Base-by-base conservation (phyloP, 2,329 filamentous ascomycete genomes). In the Cylindrodendrum hubeiense region DNA sequence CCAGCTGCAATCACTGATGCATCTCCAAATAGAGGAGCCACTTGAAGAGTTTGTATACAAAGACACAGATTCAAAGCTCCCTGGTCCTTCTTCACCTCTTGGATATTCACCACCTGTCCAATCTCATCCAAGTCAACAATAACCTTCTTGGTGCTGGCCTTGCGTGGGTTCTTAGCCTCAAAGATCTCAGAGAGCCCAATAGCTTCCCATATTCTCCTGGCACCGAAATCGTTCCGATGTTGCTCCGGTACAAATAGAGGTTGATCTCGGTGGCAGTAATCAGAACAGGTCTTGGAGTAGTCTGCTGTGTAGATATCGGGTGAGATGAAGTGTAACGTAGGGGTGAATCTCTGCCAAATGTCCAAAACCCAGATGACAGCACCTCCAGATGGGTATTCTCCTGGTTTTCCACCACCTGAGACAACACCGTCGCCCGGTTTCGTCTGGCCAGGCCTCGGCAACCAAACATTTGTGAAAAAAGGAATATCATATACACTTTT, bases 161-260 rank as follows among this genome's bases (percentile, higher is more conserved):
- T n/a, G n/a, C n/a, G n/a, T n/a, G n/a, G n/a, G n/a, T n/a, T n/a
- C n/a, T n/a, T n/a, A n/a, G n/a, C n/a, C n/a, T n/a, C n/a, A n/a
- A n/a, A n/a, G n/a, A n/a, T n/a, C n/a, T n/a, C n/a, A n/a, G n/a
- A n/a, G n/a, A n/a, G n/a, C n/a, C n/a, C n/a, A n/a, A n/a, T n/a
- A n/a, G n/a, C n/a, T n/a, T n/a, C n/a, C n/a, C n/a, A n/a, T n/a
- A n/a, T n/a, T n/a, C n/a, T 43, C 39, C 39, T 43, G 8, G 77
- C 79, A 0, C 81, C 81, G 46, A 77, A 76, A 13, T 81, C 81
- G 58, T 84, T 82, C n/a, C 83, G 74, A 7, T 81, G 75, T 67
- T 85, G 83, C 73, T 85, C 83, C 0, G 83, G 83, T 54, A 85
- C 83, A 65, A 85, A 84, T 0, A 85, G 76, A 1, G 82, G 77